Evolutionary conservation across 805 yeast species (phyloP).

Genomic region (Saccharomycopsis olivae): DNA sequence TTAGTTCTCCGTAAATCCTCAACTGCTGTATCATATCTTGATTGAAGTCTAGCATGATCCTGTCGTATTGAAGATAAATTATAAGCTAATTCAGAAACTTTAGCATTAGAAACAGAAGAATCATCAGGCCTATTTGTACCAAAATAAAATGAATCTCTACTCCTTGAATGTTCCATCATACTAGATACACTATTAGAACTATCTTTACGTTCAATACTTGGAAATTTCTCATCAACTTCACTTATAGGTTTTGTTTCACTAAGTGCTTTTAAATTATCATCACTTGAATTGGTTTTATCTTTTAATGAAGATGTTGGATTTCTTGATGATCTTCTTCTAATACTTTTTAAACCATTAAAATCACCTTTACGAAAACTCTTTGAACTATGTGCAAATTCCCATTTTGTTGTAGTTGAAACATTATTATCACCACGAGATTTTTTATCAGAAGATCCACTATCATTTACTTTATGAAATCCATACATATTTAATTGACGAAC

Average conservation of each 20-base stretch:
- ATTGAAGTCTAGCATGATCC: constrained; percentile 33
- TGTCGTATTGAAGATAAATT: constrained; percentile 24
- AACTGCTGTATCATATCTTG: constrained; percentile 36
- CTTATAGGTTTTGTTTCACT: not conserved
- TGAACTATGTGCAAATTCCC: constrained; percentile 88
- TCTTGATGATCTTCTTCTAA: constrained; percentile 64
- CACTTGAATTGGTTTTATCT: constrained; percentile 2
- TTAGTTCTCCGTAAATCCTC: constrained; percentile 40
- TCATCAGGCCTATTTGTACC: not conserved
- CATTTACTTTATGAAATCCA: constrained; percentile 68
- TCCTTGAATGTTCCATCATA: not conserved
- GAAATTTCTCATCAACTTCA: not conserved
- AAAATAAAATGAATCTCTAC: too few species aligned
- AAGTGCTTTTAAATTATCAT: not conserved
- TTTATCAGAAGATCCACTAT: constrained; percentile 19
- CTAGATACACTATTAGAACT: too few species aligned
- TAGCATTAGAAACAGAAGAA: not conserved
- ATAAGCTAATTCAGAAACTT: constrained; percentile 4
- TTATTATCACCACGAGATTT: not conserved
- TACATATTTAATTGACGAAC: constrained; percentile 76
- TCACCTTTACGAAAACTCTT: constrained; percentile 77
- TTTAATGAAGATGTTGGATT: constrained; percentile 13
- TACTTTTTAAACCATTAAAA: constrained; percentile 56
- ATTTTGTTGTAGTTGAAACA: constrained; percentile 22
- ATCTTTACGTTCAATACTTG: not conserved